phyloP scores from a whole-genome alignment of 1,284 basidiomycete species.

The Schizophyllum commune region DNA sequence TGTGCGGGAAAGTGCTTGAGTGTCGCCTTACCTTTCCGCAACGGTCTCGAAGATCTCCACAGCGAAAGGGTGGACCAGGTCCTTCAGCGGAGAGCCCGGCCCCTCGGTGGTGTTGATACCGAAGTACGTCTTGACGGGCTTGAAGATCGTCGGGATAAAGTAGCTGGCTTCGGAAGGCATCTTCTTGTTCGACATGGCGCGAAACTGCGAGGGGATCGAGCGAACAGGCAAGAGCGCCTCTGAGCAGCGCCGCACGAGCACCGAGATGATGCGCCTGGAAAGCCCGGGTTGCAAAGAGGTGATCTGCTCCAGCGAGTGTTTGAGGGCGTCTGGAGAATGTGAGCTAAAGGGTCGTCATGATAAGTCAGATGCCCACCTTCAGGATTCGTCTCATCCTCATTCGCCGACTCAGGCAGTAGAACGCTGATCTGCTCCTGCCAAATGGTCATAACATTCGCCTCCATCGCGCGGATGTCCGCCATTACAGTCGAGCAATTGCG shows the following conservation, averaged over 20 bases:
- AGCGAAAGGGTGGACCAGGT: conserved; percentile 48
- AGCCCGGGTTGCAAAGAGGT: conserved; percentile 18
- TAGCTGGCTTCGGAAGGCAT: conserved; percentile 72
- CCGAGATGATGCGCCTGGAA: conserved; percentile 57
- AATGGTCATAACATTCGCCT: conserved; percentile 39
- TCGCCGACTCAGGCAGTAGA: conserved; percentile 43
- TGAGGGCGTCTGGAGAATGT: conserved; percentile 43
- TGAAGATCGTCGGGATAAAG: conserved; percentile 77
- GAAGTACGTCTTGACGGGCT: conserved; percentile 78
- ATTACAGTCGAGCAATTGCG: conserved; percentile 58
- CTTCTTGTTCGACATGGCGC: conserved; percentile 72
- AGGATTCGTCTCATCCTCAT: conserved; percentile 30
- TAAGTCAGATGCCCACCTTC: conserved; percentile 36
- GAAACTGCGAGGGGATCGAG: conserved; percentile 81
- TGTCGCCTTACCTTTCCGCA: conserved; percentile 46
- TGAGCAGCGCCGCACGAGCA: conserved; percentile 72
- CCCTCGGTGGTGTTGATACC: conserved; percentile 48
- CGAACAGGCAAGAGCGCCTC: conserved; percentile 84
- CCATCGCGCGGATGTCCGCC: conserved; percentile 55
- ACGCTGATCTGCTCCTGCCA: conserved; percentile 63
- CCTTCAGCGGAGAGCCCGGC: conserved; percentile 49
- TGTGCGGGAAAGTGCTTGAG: conserved; percentile 1
- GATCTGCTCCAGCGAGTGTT: conserved; percentile 31
- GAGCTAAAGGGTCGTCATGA: not conserved
- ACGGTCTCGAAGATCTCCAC: conserved; percentile 69